Base-by-base conservation (phyloP, 305 asterid genomes). In the Vinca major region DNA sequence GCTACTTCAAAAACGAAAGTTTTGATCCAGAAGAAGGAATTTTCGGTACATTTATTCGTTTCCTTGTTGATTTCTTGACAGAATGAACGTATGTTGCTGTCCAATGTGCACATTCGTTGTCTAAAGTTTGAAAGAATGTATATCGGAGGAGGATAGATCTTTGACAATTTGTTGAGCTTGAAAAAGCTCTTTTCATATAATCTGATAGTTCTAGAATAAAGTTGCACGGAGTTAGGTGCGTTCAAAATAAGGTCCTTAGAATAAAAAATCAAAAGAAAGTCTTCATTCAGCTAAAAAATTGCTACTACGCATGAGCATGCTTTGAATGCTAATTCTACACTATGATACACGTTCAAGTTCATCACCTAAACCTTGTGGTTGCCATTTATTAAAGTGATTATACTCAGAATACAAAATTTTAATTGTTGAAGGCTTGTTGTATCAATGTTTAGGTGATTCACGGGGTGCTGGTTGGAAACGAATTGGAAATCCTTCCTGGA, bases 401-500 rank as follows among this genome's bases (percentile, higher is more conserved):
- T 70, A 21, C 43, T 63, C 64, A 61, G 48, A 37, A 10, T 13
- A 37, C 17, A 26, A 61, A 16, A 14, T 41, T 36, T 58, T 37
- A 61, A 61, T 63, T 47, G 21, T 13, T 11, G 64, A 43, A 43
- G 16, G 49, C 62, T 69, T 62, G 17, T 69, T 72, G 13, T 61
- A 66, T 78, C 74, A 73, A 69, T 63, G 49, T 70, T 78, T 81
- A 89, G 97, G 82, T 52, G 71, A 54, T 55, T 51, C 67, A 48
- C 82, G 58, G 45, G 72, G 66, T 82, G 87, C 64, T 72, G 73
- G 19, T 37, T 65, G 66, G 78, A 87, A 83, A 80, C 92, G 86
- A 66, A 69, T 65, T 20, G 89, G 86, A 66, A 85, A 83, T 55
- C 91, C 97, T 57, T 90, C 98, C 26, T 92, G 98, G 98, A 85